Percentiles rank a stretch among this genome's conserved stretches.
phyloP scores from a whole-genome alignment of 2,329 filamentous ascomycete species.

The Clonostachys rhizophaga region DNA sequence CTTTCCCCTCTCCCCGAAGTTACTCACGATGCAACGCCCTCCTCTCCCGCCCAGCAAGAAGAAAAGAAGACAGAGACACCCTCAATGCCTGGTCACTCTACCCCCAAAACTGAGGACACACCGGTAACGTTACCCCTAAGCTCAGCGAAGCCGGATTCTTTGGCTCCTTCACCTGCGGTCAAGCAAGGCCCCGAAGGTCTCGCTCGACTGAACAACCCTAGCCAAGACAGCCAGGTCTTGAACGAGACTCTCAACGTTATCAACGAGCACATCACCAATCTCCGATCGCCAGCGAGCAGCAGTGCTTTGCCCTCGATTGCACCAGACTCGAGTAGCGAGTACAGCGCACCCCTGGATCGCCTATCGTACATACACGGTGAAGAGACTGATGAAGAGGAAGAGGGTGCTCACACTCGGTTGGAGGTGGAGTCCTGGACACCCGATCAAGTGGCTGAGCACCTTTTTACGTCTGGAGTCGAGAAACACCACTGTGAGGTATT shows the following conservation, averaged over 20 bases:
- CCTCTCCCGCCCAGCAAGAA: background rate
- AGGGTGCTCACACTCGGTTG: constrained; percentile 57
- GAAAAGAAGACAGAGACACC: background rate
- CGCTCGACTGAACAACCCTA: constrained; percentile 30
- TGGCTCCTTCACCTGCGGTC: constrained; percentile 1
- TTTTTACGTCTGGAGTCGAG: constrained; percentile 82
- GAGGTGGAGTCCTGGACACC: constrained; percentile 80
- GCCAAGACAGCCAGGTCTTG: constrained; percentile 68
- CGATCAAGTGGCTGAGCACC: constrained; percentile 79
- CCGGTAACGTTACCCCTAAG: constrained; percentile 39
- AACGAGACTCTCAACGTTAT: constrained; percentile 95
- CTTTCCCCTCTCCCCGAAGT: constrained; percentile 2
- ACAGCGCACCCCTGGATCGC: constrained; percentile 73
- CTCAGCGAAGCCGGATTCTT: constrained; percentile 27
- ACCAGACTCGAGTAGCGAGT: constrained; percentile 84
- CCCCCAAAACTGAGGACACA: constrained; percentile 11
- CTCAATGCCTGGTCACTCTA: constrained; percentile 17
- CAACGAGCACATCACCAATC: constrained; percentile 91
- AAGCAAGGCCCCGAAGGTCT: background rate
- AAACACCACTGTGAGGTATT: constrained; percentile 91
- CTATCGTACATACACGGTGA: constrained; percentile 91
- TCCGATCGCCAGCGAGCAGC: constrained; percentile 52
- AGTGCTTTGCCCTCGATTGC: constrained; percentile 45
- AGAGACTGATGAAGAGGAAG: constrained; percentile 93
- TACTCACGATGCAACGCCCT: background rate